Conservation (phyloP, 176 grass and related monocot genomes). For the Panicum miliaceum region DNA sequence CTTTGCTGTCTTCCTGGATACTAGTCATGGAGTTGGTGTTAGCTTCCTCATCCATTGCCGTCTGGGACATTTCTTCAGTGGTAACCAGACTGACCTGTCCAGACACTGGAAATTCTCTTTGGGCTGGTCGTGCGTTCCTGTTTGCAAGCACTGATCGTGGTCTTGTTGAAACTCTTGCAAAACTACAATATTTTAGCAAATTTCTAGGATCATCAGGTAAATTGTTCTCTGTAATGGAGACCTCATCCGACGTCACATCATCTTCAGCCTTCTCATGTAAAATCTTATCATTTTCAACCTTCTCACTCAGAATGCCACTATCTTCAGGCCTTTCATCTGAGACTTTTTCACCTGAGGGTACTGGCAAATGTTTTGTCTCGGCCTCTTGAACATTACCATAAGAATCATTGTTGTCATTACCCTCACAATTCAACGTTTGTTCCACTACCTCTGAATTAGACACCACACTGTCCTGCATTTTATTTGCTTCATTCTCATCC, state of each 20-base stretch:
- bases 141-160: slow-evolving; percentile 59
- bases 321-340: slow-evolving; percentile 37
- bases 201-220: slow-evolving; percentile 32
- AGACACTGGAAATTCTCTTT: slow-evolving; percentile 35
- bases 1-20: slow-evolving; percentile 40
- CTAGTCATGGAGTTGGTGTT: slow-evolving; percentile 41
- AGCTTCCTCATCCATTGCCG: slow-evolving; percentile 43
- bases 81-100: slow-evolving; percentile 48
- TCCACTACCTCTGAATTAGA: slow-evolving; percentile 47
- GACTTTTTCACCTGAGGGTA: slow-evolving; percentile 37
- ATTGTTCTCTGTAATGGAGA: slow-evolving; percentile 34
- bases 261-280: slow-evolving; percentile 44
- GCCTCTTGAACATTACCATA: slow-evolving; percentile 37
- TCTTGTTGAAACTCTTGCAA: slow-evolving; percentile 68
- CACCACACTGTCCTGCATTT: slow-evolving; percentile 52
- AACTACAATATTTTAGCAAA: slow-evolving; percentile 62
- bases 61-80: slow-evolving; percentile 35
- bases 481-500: slow-evolving; percentile 39
- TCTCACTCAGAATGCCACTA: slow-evolving; percentile 41
- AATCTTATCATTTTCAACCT: slow-evolving; percentile 43
- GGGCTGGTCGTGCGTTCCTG: slow-evolving; percentile 42
- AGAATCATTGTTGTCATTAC: slow-evolving; percentile 32
- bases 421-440: slow-evolving; percentile 29
- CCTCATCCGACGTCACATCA: slow-evolving; percentile 33
- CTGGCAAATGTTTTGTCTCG: slow-evolving; percentile 33